Base-by-base conservation (phyloP, 441 rosid genomes). In the Melastoma candidum region DNA sequence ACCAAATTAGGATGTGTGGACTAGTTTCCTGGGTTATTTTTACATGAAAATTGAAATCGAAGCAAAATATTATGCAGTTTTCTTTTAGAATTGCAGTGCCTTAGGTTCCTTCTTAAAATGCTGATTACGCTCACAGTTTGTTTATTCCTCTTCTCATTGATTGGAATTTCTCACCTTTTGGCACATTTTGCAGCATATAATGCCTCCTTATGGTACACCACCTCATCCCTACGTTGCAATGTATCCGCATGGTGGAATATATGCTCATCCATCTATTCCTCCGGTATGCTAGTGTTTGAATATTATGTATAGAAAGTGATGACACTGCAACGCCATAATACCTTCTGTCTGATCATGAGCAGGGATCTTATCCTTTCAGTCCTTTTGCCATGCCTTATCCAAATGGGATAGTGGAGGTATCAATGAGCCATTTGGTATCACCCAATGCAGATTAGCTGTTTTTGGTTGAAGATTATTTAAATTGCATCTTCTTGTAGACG, bases 281-380 rank as follows among this genome's bases (percentile, higher is more conserved):
- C 92, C 90, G 76, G 97, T 92, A 84, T 50, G 51, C 63, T 66
- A 25, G 48, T 12, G 24, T 52, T 54, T 26, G 44, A 48, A 51
- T 26, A 50, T 46, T 32, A 56, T 32, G 54, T 11, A 57, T 44
- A 50, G n/a, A 12, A 26, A 49, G 25, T 52, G 39, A 45, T 45
- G 49, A 44, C 51, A 61, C 43, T 55, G 25, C 26, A 51, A 59
- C 60, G 65, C 3, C 14, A 54, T 10, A 41, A 44, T 60, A 48
- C 58, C 48, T 60, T 48, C 44, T 69, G 52, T 64, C 47, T 27
- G 14, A 48, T 71, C 25, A 70, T 54, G 41, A 53, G 43, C 71
- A 92, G 97, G 97, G 97, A 36, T 81, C 97, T 60, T 92, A 88
- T 74, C 95, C 98, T 66, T 88, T 88, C 58, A 92, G 92, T 78